Base-by-base conservation (phyloP, 1,284 basidiomycete genomes). In the Porogramme epimiltina region DNA sequence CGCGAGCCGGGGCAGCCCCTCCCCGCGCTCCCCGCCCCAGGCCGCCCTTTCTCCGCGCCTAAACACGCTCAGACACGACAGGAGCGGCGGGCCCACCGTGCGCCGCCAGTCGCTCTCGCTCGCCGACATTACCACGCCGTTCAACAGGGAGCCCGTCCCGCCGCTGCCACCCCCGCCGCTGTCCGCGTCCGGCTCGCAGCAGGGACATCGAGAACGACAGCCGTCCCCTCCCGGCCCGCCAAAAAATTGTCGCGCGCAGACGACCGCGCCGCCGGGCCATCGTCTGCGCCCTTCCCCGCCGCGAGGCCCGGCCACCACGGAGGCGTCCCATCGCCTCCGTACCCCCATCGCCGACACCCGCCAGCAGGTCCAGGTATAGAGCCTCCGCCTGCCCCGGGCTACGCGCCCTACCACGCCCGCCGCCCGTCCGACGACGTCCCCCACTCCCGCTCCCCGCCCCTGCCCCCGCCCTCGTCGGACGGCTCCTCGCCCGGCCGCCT, bases 211-310 rank as follows among this genome's bases (percentile, higher is more conserved):
- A n/a, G n/a, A 64, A 46, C 56, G 56, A 0, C 36, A 37, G 47
- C 44, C 45, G 20, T 25, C 22, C 6, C 43, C 43, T 4, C 34
- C 34, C 9, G n/a, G 15, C 20, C 43, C 45, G 39, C 57, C 78
- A 80, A 80, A 80, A 80, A 80, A 79, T 73, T 75, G 31, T 68
- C 64, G 47, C 71, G 77, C 77, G 77, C 78, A 78, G 78, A 78
- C 72, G 75, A 68, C 65, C 67, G 70, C 63, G 54, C 66, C 60
- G 69, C 76, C 71, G 78, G 76, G 76, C 74, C 74, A 58, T 72
- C 73, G 75, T 76, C 77, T 80, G 78, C 76, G 78, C 77, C 66
- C 45, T 51, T 58, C 49, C 45, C 54, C 59, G 51, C 47, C 56
- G 48, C 52, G 61, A 65, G 68, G 68, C 67, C 64, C 70, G 69